Evolutionary conservation across 768 basidiomycete species (phyloP), one percentile per base, ranked within the genome.

Genomic region (Gloeostereum incarnatum): DNA sequence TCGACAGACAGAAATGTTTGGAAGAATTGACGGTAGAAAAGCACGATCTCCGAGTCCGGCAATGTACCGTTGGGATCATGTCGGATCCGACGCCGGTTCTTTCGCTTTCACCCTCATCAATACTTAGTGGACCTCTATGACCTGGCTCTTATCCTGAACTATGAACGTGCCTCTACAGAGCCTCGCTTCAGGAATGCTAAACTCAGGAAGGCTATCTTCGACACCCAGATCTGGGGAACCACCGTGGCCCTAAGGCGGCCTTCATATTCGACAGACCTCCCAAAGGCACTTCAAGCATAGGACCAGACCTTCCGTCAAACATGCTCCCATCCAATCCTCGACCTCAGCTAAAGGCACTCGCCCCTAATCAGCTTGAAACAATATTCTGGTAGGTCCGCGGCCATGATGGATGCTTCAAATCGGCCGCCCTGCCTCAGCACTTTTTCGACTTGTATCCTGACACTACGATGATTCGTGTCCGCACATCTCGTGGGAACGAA

Each of bases 111-210:
- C n/a, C n/a, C n/a, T n/a, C n/a, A n/a, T n/a, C n/a, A n/a, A n/a
- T n/a, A n/a, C n/a, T n/a, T n/a, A n/a, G n/a, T 35, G 25, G 36
- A 35, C 35, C 31, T 47, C 44, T 45, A 54, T 53, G 54, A 54
- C 48, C 45, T 53, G 49, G 47, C 40, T 35, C 41, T 39, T 26
- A 31, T 22, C 22, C 20, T 45, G 23, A 40, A 31, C 18, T 30
- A 21, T 19, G 20, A 17, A 25, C 20, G 20, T 17, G 11, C 35
- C 17, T 13, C 36, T 20, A 21, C 17, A n/a, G 24, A 52, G 18
- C 50, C 50, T 8, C 41, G 50, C 8, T 52, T 52, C 30, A 32
- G 50, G 6, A 23, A 41, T 17, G 35, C 46, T 3, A 49, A 48
- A 34, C 38, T 52, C 6, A 39, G 39, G 13, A 49, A 52, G 23